Evolutionary conservation across 768 basidiomycete genomes (phyloP), one percentile per base, ranked within the genome.

Genomic region (Pluteus cervinus): DNA sequence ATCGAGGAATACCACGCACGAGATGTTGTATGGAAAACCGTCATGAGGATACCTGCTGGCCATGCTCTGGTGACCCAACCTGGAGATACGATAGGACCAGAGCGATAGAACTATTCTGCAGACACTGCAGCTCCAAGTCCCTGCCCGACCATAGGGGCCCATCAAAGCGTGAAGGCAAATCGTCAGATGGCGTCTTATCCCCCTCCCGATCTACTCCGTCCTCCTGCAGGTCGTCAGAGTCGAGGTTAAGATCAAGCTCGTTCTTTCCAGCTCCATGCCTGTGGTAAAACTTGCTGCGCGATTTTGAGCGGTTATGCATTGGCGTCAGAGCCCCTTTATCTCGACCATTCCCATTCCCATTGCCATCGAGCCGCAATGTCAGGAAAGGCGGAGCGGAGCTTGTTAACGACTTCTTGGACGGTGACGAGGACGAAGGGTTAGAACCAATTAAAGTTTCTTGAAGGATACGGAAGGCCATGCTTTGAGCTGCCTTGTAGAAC

Each of bases 31-130:
- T n/a, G n/a, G n/a, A n/a, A n/a, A n/a, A n/a, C n/a, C n/a, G n/a
- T n/a, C n/a, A n/a, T n/a, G 49, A 53, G 34, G 40, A 47, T 30
- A 28, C 30, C 24, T 12, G 22, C n/a, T 49, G 41, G n/a, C 54
- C 56, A 37, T 60, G 58, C 42, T 67, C 72, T 30, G 69, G 61
- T 25, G 63, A 52, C 9, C 68, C 69, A 9, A 73, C 69, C 51
- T 77, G 74, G 31, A 86, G 56, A 44, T 73, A 69, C 35, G 79
- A 74, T 31, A 94, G 68, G 38, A 92, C 76, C 23, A 78, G 63
- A 3, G 86, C 75, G 24, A 97, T 78, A 10, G 86, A 71, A 53
- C 90, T 91, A 50, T 96, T 98, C 58, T 96, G 92, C 47, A 80
- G 77, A 54, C 90, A 93, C 22, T 86, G 75, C 50, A 83, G 59